Percentiles rank a stretch among this genome's conserved stretches.
These are phyloP conservation scores for Cardamine chenopodiifolia DNA, from an alignment of 345 rosid genomes.

Conservation along the genomic window DNA sequence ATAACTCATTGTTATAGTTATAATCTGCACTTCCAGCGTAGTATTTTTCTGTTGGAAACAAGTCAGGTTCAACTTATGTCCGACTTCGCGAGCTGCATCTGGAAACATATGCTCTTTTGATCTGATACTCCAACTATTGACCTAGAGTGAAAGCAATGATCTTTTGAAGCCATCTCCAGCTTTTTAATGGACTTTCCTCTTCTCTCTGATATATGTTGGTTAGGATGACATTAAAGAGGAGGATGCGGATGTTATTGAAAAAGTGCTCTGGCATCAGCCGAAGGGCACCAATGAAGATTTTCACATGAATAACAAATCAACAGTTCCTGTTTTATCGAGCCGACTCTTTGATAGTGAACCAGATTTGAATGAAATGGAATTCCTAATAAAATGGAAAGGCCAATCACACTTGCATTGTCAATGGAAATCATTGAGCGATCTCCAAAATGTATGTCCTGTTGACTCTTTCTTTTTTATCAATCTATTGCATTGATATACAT, in stretches of 20 bases:
- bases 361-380: constrained; percentile 92
- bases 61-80: neutral
- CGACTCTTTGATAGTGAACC: constrained; percentile 75
- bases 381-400: constrained; percentile 98
- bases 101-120: constrained; percentile 6
- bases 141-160: constrained; percentile 6
- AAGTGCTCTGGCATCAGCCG: constrained; percentile 97
- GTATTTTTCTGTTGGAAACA: constrained; percentile 1
- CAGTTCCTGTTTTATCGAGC: constrained; percentile 72
- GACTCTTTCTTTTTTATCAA: constrained; percentile 17
- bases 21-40: neutral
- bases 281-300: constrained; percentile 83
- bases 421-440: constrained; percentile 82
- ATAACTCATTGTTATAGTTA: constrained; percentile 9
- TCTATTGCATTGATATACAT: constrained; percentile 8
- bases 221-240: constrained; percentile 97
- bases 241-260: constrained; percentile 93
- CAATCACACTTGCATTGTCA: constrained; percentile 98
- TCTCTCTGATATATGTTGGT: constrained; percentile 29
- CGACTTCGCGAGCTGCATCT: constrained; percentile 9
- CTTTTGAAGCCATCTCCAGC: constrained; percentile 4
- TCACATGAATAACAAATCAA: constrained; percentile 56
- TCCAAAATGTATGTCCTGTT: constrained; percentile 75
- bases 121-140: constrained; percentile 21
- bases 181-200: constrained; percentile 13